Evolutionary conservation across 1,284 basidiomycete genomes (phyloP).

Genomic region (Rhodotorula sp.): DNA sequence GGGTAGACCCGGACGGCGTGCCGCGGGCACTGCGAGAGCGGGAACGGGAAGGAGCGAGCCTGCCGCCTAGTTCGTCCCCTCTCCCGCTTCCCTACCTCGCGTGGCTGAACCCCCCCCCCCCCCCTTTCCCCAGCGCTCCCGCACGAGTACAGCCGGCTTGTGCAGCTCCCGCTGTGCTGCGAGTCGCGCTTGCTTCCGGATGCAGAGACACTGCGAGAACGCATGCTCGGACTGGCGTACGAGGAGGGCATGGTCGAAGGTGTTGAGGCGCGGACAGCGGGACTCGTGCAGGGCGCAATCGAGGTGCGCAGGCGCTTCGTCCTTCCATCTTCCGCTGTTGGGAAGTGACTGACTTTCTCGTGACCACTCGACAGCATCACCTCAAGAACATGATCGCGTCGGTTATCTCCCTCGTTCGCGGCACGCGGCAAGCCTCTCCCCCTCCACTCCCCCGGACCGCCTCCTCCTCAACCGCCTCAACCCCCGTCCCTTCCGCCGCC

Average conservation of each 20-base stretch:
- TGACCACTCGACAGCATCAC: slow-evolving; percentile 28
- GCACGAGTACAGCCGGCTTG: slow-evolving; percentile 41
- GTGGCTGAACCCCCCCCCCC: neutral
- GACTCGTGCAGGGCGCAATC: slow-evolving; percentile 27
- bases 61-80: neutral
- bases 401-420: slow-evolving; percentile 35
- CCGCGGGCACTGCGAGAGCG: slow-evolving; percentile 4
- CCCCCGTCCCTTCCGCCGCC: neutral
- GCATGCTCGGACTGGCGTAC: slow-evolving; percentile 53
- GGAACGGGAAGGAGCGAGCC: neutral
- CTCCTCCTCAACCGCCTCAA: slow-evolving; percentile 7
- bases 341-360: too few relatives aligned
- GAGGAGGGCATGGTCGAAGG: slow-evolving; percentile 51
- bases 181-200: slow-evolving; percentile 53
- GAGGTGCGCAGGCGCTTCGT: slow-evolving; percentile 17
- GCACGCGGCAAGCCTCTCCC: slow-evolving; percentile 11
- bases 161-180: slow-evolving; percentile 48
- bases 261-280: slow-evolving; percentile 36
- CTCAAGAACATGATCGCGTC: slow-evolving; percentile 33
- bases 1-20: slow-evolving; percentile 13
- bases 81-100: neutral
- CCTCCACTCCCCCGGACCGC: neutral
- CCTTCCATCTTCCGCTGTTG: too few relatives aligned
- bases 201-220: slow-evolving; percentile 50
- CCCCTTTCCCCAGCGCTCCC: slow-evolving; percentile 28